These are phyloP conservation scores for Cadophora gregata DNA, from an alignment of 2,329 filamentous ascomycete genomes.

Conservation along the genomic window DNA sequence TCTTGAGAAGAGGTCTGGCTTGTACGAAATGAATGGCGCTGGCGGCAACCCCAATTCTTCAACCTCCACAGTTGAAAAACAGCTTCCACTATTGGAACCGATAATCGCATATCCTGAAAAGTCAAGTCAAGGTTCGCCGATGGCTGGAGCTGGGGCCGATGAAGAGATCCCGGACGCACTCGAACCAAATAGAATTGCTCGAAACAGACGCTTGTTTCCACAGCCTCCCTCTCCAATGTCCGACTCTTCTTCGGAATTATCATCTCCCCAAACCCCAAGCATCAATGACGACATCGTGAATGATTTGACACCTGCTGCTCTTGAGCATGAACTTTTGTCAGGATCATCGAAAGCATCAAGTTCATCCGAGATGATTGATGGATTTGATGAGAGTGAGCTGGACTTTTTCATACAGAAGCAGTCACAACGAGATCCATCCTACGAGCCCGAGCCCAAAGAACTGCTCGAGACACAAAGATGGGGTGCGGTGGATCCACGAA, in stretches of 20 bases:
- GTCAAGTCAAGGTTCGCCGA: constrained; percentile 1
- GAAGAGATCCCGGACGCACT: not conserved
- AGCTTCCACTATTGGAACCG: not conserved
- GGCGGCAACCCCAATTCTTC: not conserved
- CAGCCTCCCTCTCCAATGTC: constrained; percentile 6
- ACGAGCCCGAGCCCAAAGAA: constrained; percentile 18
- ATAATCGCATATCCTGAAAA: not conserved
- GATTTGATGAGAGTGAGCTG: constrained; percentile 19
- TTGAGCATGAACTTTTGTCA: not conserved
- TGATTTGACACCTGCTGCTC: not conserved
- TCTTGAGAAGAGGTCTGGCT: constrained; percentile 27
- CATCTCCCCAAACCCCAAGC: not conserved
- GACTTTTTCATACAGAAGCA: constrained; percentile 26
- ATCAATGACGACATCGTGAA: not conserved
- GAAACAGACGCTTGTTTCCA: not conserved
- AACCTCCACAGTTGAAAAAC: not conserved
- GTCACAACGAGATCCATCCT: constrained; percentile 3
- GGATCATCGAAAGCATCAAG: not conserved
- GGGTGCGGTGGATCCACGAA: constrained; percentile 56
- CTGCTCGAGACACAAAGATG: constrained; percentile 46
- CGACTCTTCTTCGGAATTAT: not conserved
- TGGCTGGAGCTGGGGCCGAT: not conserved
- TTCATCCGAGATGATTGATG: not conserved
- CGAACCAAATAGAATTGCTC: not conserved
- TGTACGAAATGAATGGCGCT: not conserved